Base-by-base conservation (phyloP, 495 filamentous ascomycete genomes). In the Xylaria sp. region DNA sequence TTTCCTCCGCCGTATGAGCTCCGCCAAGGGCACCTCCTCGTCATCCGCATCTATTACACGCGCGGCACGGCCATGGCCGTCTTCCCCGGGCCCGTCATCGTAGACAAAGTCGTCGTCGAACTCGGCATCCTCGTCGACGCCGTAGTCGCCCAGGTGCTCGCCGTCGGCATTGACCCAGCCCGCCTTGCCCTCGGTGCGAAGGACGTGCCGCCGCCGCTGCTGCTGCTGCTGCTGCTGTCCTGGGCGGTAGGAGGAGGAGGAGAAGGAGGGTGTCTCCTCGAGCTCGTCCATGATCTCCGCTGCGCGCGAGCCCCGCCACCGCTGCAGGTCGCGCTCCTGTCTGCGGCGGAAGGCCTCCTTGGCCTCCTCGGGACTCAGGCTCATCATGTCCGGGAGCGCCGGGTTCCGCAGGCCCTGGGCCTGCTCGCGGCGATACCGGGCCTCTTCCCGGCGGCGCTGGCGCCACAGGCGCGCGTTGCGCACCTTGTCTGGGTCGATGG, bases 131-230 rank as follows among this genome's bases (percentile, higher is more conserved):
- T 93, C 93, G 73, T 97, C 94, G 0, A 97, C 93, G 2, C 96
- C 96, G 79, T 94, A 99, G 77, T 99, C 96, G 53, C 89, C 85
- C 43, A 98, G 83, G 11, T 90, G 84, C 74, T 98, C 94, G 5
- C 96, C 96, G 52, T 97, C 95, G 0, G 89, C 86, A 72, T 97
- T 95, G 6, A 84, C 88, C 96, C 96, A 98, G 8, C 81, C 86
- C 71, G 90, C 87, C 74, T 90, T 88, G 9, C 88, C 87, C 63
- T 84, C 82, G 61, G 81, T 77, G 7, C 75, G 48, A 7, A 73
- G 52, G 2, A 62, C 41, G 31, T 37, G 35, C 35, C 35, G 35
- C 35, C 35, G 35, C 35, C 35, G n/a, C n/a, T n/a, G n/a, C n/a
- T n/a, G n/a, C n/a, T n/a, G n/a, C n/a, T n/a, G n/a, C n/a, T n/a